Percentiles rank a stretch among this genome's conserved stretches.
These are phyloP conservation scores for Tricholoma saponaceum DNA, from an alignment of 768 basidiomycete species.

Conservation along the genomic window DNA sequence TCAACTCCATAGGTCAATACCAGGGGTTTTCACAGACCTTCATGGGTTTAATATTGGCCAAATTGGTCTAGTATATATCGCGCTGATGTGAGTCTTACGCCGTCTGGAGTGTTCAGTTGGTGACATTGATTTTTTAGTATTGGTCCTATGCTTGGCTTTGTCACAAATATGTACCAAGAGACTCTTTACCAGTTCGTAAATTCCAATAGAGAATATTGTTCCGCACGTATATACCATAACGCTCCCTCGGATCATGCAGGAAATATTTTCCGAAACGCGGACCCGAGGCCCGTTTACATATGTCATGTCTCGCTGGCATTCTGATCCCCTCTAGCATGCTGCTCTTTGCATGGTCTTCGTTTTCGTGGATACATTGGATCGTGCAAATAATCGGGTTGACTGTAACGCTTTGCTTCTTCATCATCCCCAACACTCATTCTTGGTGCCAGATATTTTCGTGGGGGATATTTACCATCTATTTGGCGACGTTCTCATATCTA, in stretches of 20 bases:
- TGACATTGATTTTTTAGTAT: constrained; percentile 35
- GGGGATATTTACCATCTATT: constrained; percentile 50
- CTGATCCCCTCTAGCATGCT: constrained; percentile 60
- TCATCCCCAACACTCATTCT: constrained; percentile 4
- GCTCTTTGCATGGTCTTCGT: constrained; percentile 70
- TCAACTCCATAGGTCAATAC: constrained; percentile 41
- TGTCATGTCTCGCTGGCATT: constrained; percentile 50
- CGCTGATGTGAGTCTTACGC: constrained; percentile 43
- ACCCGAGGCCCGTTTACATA: constrained; percentile 59
- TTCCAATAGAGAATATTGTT: neutral
- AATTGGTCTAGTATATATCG: constrained; percentile 55
- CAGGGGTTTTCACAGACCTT: constrained; percentile 49
- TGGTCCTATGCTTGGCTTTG: constrained; percentile 48
- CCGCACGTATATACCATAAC: no score
- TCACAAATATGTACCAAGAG: constrained; percentile 45
- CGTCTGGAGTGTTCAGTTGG: neutral
- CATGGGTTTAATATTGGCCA: constrained; percentile 59
- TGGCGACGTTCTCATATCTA: constrained; percentile 56
- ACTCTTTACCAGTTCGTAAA: constrained; percentile 41
- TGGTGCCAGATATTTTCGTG: constrained; percentile 43
- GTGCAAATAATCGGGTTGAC: constrained; percentile 50
- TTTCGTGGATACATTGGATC: constrained; percentile 55
- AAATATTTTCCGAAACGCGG: constrained; percentile 30
- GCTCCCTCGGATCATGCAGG: constrained; percentile 15
- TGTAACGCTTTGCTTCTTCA: constrained; percentile 17